Evolutionary conservation across 164 flowering plant genomes (phyloP), one percentile per base, ranked within the genome.

Genomic region (Sextonia rubra): DNA sequence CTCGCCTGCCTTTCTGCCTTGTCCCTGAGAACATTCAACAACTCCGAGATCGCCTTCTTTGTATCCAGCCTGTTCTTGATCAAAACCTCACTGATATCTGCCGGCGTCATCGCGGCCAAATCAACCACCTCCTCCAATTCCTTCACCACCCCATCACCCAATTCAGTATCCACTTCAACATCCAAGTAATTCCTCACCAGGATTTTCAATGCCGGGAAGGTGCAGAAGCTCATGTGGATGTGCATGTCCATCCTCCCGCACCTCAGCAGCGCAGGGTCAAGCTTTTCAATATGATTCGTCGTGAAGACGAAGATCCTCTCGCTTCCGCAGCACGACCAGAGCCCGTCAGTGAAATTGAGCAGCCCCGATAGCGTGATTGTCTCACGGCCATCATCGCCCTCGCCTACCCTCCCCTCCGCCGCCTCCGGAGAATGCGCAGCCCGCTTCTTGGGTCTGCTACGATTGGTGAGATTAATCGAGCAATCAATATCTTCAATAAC

Each of bases 161-260:
- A 4, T 44, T 85, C 90, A 0, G 1, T 55, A 12, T 55, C 79
- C 7, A 79, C 85, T 1, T 75, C 83, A 25, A 71, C 69, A 15
- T 84, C 89, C 82, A 91, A 60, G 65, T 93, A 93, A 58, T 93
- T 93, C 77, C 78, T 84, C 64, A 93, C 9, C 69, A 93, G 77
- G 23, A 93, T 90, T 84, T 85, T 83, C 84, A 93, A 69, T 18
- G 93, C 83, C 11, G 82, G 76, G 32, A 79, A 86, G 0, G 90
- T 75, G 63, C 96, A 93, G 72, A 78, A 84, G 49, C 89, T 88
- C 98, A 93, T 89, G 80, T 66, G 78, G 2, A 93, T 83, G 68
- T 90, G 98, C 97, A 93, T 87, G 52, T 93, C 98, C 98, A 93
- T 93, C 9, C 98, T 76, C 9, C 98, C 98, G 60, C 91, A 76